phyloP scores from a whole-genome alignment of 441 rosid species.

The Gossypium trilobum region DNA sequence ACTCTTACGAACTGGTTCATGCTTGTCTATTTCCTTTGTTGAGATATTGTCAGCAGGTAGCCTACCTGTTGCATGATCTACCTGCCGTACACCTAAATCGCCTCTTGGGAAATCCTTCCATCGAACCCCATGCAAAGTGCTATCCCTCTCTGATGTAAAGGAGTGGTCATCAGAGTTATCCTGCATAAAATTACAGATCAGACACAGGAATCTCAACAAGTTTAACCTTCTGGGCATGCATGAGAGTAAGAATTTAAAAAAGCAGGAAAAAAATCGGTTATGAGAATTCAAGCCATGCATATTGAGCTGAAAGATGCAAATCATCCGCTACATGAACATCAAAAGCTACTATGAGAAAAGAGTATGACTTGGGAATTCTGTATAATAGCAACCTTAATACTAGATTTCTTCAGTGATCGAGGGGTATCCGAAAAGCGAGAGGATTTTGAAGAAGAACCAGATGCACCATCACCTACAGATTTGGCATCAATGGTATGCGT shows the following conservation, averaged over 20 bases:
- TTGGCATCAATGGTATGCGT: slow-evolving; percentile 28
- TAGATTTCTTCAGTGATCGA: slow-evolving; percentile 13
- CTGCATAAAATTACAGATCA: slow-evolving; percentile 19
- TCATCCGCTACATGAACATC: neutral
- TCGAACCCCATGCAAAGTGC: slow-evolving; percentile 21
- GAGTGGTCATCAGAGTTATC: slow-evolving; percentile 23
- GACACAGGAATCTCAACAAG: slow-evolving; percentile 2
- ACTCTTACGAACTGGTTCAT: slow-evolving; percentile 42
- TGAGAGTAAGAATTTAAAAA: neutral
- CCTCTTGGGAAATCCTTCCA: slow-evolving; percentile 26
- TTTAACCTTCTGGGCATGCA: neutral
- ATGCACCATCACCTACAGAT: slow-evolving; percentile 20
- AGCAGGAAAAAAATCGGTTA: neutral
- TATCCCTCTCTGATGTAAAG: slow-evolving; percentile 22
- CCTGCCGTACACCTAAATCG: slow-evolving; percentile 15
- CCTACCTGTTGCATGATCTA: slow-evolving; percentile 22
- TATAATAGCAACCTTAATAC: slow-evolving; percentile 22
- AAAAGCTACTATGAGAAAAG: neutral
- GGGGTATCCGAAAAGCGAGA: slow-evolving; percentile 16
- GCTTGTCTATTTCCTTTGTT: slow-evolving; percentile 13
- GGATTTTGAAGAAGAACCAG: slow-evolving; percentile 21
- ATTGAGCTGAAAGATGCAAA: neutral
- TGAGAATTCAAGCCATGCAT: neutral
- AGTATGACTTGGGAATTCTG: neutral
- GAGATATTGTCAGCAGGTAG: slow-evolving; percentile 21